Conservation (phyloP, 116 monocot species). For the Trichopus zeylanicus region DNA sequence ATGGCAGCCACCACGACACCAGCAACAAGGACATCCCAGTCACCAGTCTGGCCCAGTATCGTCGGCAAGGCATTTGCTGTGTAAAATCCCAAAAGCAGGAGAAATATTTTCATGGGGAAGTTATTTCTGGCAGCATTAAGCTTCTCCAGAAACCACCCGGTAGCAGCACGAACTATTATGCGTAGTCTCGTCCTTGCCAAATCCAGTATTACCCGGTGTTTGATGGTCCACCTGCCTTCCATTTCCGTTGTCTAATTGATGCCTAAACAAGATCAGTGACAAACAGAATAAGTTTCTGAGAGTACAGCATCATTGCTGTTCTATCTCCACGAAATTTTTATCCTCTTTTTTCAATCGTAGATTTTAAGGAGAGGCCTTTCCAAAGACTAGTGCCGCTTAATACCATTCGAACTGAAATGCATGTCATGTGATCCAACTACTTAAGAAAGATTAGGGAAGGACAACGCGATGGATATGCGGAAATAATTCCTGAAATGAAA, state of each 20-base stretch:
- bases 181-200: constrained; percentile 67
- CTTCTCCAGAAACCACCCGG: constrained; percentile 56
- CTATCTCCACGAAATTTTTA: neutral
- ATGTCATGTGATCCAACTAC: neutral
- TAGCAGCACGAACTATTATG: constrained; percentile 52
- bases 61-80: constrained; percentile 93
- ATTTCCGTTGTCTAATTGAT: constrained; percentile 15
- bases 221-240: constrained; percentile 40
- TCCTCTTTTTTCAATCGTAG: neutral
- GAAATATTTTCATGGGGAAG: constrained; percentile 83
- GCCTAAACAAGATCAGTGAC: constrained; percentile 1
- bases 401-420: neutral
- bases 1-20: constrained; percentile 83
- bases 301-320: too few species aligned
- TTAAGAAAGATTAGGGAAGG: neutral
- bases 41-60: constrained; percentile 93
- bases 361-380: neutral
- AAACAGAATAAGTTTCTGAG: neutral
- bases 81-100: constrained; percentile 92
- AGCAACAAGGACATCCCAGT: constrained; percentile 96
- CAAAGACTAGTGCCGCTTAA: neutral
- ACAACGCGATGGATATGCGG: neutral
- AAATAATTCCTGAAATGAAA: neutral
- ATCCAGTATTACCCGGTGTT: constrained; percentile 19
- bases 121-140: constrained; percentile 70